A percentile compares a stretch with the other conserved stretches of the same genome.
Evolutionary conservation across 148 eudicot species (phyloP).

Genomic region (Polygonum aviculare): DNA sequence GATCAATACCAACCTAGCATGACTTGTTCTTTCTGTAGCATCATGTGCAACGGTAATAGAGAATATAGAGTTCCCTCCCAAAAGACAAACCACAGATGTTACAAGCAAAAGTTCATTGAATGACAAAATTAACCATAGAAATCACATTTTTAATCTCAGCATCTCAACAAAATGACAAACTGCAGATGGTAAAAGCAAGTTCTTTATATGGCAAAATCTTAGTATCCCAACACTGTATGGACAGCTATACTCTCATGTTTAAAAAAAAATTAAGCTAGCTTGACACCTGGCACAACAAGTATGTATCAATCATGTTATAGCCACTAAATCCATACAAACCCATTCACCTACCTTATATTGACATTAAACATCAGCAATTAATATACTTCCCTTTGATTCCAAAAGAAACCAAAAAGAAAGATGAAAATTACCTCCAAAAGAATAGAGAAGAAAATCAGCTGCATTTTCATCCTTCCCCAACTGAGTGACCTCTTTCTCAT

Average conservation of each 20-base stretch:
- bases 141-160: no score
- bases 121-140: no score
- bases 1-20: no score
- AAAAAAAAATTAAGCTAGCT: not conserved
- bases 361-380: not conserved
- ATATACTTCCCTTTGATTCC: not conserved
- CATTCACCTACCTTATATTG: not conserved
- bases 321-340: not conserved
- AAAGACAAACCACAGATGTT: no score
- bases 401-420: not conserved
- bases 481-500: slow-evolving; percentile 56
- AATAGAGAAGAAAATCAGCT: slow-evolving; percentile 51
- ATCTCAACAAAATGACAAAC: no score
- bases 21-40: no score
- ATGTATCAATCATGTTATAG: not conserved
- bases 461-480: slow-evolving; percentile 44
- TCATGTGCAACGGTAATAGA: no score
- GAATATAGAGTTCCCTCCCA: no score
- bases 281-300: not conserved
- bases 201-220: no score
- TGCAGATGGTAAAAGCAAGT: no score
- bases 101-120: no score
- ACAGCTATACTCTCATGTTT: not conserved
- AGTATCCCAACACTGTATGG: not conserved
- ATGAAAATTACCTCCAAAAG: slow-evolving; percentile 50